Evolutionary conservation across 75 land plant species (phyloP).

Genomic region (Selaginella tamariscina): DNA sequence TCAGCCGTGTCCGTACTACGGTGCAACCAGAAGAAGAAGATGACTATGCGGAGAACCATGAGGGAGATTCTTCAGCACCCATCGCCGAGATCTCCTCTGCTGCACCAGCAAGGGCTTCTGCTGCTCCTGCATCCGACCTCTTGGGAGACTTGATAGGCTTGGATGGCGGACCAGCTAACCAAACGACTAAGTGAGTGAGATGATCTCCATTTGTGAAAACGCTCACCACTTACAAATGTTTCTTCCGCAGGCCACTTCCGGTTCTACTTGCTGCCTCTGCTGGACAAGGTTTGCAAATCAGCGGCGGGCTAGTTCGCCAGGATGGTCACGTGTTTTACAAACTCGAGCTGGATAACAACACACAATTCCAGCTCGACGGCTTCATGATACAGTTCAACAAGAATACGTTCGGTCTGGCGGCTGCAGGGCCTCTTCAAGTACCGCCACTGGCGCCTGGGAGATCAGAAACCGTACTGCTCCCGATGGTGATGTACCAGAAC

Average conservation of each 20-base stretch:
- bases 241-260: slow-evolving; percentile 61
- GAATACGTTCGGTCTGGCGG: slow-evolving; percentile 90
- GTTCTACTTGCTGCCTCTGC: slow-evolving; percentile 69
- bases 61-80: slow-evolving; percentile 73
- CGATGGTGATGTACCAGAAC: slow-evolving; percentile 85
- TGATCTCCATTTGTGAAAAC: too few relatives aligned
- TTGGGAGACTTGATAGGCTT: slow-evolving; percentile 89
- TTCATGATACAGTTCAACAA: slow-evolving; percentile 99
- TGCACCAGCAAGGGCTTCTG: slow-evolving; percentile 19
- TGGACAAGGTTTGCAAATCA: slow-evolving; percentile 92
- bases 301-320: slow-evolving; percentile 61
- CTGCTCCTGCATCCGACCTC: slow-evolving; percentile 77
- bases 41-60: slow-evolving; percentile 62
- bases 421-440: slow-evolving; percentile 80
- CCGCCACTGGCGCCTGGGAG: slow-evolving; percentile 72
- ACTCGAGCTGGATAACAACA: slow-evolving; percentile 72
- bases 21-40: slow-evolving; percentile 70
- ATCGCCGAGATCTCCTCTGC: slow-evolving; percentile 31
- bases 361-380: slow-evolving; percentile 64
- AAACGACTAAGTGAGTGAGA: not conserved
- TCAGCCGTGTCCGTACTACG: slow-evolving; percentile 71
- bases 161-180: slow-evolving; percentile 27
- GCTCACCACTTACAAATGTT: too few relatives aligned
- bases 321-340: slow-evolving; percentile 89
- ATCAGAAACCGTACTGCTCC: slow-evolving; percentile 56